Base-by-base conservation (phyloP, 2,329 filamentous ascomycete species). In the Aspergillus sojae region DNA sequence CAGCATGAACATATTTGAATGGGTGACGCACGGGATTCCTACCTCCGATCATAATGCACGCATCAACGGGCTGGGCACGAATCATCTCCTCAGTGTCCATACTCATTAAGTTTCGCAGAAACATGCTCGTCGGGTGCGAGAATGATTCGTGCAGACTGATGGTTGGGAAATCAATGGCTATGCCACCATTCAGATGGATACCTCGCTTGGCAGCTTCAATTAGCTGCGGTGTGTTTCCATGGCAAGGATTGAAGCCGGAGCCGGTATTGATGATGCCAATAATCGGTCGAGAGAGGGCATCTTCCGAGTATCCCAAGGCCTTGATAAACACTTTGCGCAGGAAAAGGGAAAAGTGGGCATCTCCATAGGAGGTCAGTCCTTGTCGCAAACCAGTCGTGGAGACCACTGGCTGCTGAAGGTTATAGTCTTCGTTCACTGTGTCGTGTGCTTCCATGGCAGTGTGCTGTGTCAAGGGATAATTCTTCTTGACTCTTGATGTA, bases 61-160 rank as follows among this genome's bases (percentile, higher is more conserved):
- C 86, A 76, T 93, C 90, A 19, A 90, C 82, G 0, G 90, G 90
- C 75, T 92, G 90, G 0, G 89, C 89, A 50, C 81, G 81, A 59
- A 92, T 88, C 90, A 92, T 92, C 79, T 92, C 90, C 74, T 92
- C 90, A 0, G 90, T 92, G 71, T 92, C 90, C 88, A 92, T 91
- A 67, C 87, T 89, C 90, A 93, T 92, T 62, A 92, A 71, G 67
- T 92, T 92, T 36, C 90, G 78, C 55, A 92, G 72, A 61, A 88
- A 92, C 90, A 93, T 92, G 77, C 89, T 91, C 5, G 90, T 92
- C 2, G 90, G 90, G 52, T 84, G 81, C 0, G 89, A 83, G 72
- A 93, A 92, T 3, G 82, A 85, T 80, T 92, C 90, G 67, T 90
- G 87, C 0, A 92, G 72, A 65, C 87, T 91, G 60, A 93, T 91